Percentiles rank a stretch among this genome's conserved stretches.
These are phyloP conservation scores for Solanum chacoense DNA, from an alignment of 305 asterid genomes.

Conservation along the genomic window DNA sequence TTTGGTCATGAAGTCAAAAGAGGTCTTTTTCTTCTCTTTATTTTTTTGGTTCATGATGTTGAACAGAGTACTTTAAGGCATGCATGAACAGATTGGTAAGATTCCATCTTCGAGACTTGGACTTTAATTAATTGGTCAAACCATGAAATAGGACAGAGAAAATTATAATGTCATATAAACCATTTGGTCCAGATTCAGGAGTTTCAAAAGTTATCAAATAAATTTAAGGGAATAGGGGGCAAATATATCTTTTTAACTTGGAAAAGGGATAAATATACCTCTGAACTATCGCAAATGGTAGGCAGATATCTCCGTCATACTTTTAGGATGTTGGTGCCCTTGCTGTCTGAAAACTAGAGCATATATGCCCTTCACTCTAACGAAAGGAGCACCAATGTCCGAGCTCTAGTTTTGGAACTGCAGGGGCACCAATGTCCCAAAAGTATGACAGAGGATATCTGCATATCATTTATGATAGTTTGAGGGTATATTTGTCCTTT, in stretches of 20 bases:
- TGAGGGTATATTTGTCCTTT: too few species aligned
- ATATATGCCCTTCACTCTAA: not conserved
- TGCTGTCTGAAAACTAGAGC: not conserved
- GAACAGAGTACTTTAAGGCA: not conserved
- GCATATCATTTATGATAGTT: too few species aligned
- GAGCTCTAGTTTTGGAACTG: not conserved
- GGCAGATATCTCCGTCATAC: accelerated
- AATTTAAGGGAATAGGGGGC: not conserved
- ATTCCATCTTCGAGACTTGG: not conserved
- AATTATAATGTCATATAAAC: not conserved
- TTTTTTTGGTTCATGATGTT: not conserved
- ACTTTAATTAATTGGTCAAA: not conserved
- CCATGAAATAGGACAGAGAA: not conserved
- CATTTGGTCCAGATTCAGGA: not conserved
- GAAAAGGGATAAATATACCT: not conserved
- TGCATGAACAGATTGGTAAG: not conserved
- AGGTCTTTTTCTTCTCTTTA: not conserved
- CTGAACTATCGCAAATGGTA: too few species aligned
- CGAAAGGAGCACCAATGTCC: not conserved
- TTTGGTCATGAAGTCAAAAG: not conserved
- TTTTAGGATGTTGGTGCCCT: accelerated
- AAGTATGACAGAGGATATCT: too few species aligned
- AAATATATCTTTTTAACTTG: not conserved
- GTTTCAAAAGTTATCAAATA: not conserved
- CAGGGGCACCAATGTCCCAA: too few species aligned